phyloP scores from a whole-genome alignment of 495 filamentous ascomycete genomes.

The Aspergillus homomorphus region DNA sequence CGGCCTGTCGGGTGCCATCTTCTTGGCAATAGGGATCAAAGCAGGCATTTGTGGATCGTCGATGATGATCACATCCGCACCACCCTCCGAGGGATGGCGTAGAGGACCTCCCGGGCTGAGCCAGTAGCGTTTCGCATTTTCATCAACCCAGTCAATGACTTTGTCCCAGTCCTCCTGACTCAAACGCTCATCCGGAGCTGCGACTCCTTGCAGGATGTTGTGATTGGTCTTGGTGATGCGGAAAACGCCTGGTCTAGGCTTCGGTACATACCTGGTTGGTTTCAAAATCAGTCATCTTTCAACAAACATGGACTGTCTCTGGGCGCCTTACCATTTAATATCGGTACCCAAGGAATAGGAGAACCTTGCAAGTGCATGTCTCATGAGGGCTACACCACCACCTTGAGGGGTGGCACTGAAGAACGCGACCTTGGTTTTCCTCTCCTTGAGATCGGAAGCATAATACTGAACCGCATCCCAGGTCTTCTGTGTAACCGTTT shows the following conservation, averaged over 20 bases:
- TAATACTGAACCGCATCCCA: slow-evolving; percentile 71
- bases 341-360: slow-evolving; percentile 65
- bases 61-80: slow-evolving; percentile 75
- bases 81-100: slow-evolving; percentile 61
- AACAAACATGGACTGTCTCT: background rate
- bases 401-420: slow-evolving; percentile 86
- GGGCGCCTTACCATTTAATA: slow-evolving; percentile 63
- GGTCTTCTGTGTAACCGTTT: slow-evolving; percentile 57
- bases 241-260: slow-evolving; percentile 80
- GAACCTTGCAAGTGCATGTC: slow-evolving; percentile 77
- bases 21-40: slow-evolving; percentile 74
- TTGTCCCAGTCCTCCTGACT: slow-evolving; percentile 55
- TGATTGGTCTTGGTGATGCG: slow-evolving; percentile 87
- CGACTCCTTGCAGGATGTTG: slow-evolving; percentile 88
- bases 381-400: slow-evolving; percentile 85
- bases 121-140: slow-evolving; percentile 79
- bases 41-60: slow-evolving; percentile 90
- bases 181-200: slow-evolving; percentile 58
- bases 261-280: slow-evolving; percentile 64
- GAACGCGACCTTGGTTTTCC: slow-evolving; percentile 72
- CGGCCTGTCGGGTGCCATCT: slow-evolving; percentile 66
- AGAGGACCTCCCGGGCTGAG: slow-evolving; percentile 65
- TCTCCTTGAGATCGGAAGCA: slow-evolving; percentile 60
- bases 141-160: slow-evolving; percentile 70
- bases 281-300: background rate